phyloP scores from a whole-genome alignment of 495 filamentous ascomycete genomes.

The Hypoxylon crocopeplum region DNA sequence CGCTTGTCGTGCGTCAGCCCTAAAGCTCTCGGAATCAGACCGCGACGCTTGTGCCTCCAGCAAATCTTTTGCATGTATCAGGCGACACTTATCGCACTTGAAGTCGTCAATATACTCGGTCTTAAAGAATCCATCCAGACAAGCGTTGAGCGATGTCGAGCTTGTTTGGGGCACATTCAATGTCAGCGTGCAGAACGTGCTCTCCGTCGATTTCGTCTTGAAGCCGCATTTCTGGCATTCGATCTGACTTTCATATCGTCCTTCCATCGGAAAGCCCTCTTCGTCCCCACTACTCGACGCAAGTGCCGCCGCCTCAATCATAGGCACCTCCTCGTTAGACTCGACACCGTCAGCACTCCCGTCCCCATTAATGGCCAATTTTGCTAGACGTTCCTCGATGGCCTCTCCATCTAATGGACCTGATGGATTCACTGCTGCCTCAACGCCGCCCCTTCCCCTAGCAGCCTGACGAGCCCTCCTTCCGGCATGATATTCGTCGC shows the following conservation, averaged over 20 bases:
- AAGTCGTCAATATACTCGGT: constrained; percentile 97
- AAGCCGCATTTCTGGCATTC: constrained; percentile 90
- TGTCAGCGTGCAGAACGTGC: constrained; percentile 89
- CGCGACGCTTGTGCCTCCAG: constrained; percentile 47
- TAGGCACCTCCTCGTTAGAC: constrained; percentile 26
- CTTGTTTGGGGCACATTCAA: constrained; percentile 83
- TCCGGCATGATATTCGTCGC: constrained; percentile 91
- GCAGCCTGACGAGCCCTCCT: constrained; percentile 66
- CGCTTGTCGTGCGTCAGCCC: constrained; percentile 53
- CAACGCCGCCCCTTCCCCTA: constrained; percentile 19
- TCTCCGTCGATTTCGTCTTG: constrained; percentile 80
- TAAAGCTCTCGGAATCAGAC: constrained; percentile 54
- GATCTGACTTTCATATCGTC: constrained; percentile 86
- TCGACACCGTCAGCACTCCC: constrained; percentile 7
- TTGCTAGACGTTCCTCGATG: constrained; percentile 31
- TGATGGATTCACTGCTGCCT: constrained; percentile 2
- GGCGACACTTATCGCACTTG: constrained; percentile 88
- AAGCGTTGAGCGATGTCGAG: constrained; percentile 60
- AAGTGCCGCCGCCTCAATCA: constrained; percentile 16
- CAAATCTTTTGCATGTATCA: constrained; percentile 70
- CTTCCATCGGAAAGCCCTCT: constrained; percentile 85
- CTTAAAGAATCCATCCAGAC: constrained; percentile 93
- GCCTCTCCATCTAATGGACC: constrained; percentile 30
- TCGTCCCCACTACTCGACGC: constrained; percentile 50
- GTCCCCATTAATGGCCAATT: constrained; percentile 19